These are phyloP conservation scores for Wickerhamomyces bisporus DNA, from an alignment of 805 yeast genomes.

Conservation along the genomic window DNA sequence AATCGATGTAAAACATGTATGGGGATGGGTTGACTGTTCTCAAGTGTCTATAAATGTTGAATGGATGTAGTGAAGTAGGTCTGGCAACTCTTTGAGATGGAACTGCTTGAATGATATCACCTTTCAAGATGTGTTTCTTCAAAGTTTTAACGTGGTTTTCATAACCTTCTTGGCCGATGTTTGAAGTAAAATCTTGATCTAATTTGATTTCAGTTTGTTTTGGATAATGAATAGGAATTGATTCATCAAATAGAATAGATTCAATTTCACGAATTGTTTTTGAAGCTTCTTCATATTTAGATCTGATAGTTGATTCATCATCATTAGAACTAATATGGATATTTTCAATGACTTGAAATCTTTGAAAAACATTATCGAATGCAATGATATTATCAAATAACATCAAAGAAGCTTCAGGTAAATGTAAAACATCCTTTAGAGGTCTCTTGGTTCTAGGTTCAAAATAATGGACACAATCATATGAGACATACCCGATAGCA, in stretches of 20 bases:
- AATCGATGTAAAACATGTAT: constrained; percentile 89
- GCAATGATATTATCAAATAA: constrained; percentile 85
- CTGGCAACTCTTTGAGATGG: constrained; percentile 97
- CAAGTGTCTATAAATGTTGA: constrained; percentile 90
- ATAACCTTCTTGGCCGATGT: constrained; percentile 92
- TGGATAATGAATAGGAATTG: constrained; percentile 52
- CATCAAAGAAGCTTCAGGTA: constrained; percentile 94
- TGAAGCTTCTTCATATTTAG: constrained; percentile 50
- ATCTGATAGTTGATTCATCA: constrained; percentile 28
- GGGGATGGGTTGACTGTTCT: constrained; percentile 98
- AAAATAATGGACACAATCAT: constrained; percentile 94
- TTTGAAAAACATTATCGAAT: constrained; percentile 89
- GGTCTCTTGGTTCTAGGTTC: constrained; percentile 84
- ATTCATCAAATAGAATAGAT: constrained; percentile 38
- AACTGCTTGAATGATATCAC: constrained; percentile 96
- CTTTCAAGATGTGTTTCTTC: constrained; percentile 78
- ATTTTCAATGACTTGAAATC: constrained; percentile 87
- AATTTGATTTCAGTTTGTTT: constrained; percentile 67
- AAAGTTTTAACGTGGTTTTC: constrained; percentile 72
- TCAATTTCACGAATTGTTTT: constrained; percentile 55
- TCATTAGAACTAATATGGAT: constrained; percentile 41
- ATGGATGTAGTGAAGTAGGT: constrained; percentile 93
- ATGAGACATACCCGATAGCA: constrained; percentile 92
- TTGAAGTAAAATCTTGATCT: constrained; percentile 72
- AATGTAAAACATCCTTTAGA: constrained; percentile 69